A percentile compares a stretch with the other conserved stretches of the same genome.
These are phyloP conservation scores for Myrica gale DNA, from an alignment of 306 rosid genomes.

Conservation along the genomic window DNA sequence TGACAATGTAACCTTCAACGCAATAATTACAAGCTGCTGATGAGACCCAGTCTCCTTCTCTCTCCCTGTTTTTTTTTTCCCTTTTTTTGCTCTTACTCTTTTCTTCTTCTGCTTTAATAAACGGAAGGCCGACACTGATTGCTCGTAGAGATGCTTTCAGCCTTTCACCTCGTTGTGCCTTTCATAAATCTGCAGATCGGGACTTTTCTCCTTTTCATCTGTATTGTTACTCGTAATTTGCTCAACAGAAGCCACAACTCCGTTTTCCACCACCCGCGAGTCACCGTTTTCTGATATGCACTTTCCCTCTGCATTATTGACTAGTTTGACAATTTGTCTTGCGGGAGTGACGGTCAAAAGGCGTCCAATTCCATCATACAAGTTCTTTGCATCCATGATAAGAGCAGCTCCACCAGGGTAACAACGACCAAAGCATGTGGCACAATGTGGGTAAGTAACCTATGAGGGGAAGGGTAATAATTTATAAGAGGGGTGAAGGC, in stretches of 20 bases:
- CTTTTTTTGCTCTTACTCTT: background rate
- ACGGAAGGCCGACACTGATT: background rate
- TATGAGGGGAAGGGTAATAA: constrained; percentile 23
- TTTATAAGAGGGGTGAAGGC: constrained; percentile 19
- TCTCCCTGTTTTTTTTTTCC: background rate
- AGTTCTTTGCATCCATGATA: constrained; percentile 67
- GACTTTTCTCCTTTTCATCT: constrained; percentile 35
- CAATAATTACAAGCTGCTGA: constrained; percentile 23
- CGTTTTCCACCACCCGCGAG: constrained; percentile 54
- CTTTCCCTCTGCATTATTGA: constrained; percentile 46
- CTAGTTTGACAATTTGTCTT: constrained; percentile 66
- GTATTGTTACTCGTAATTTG: constrained; percentile 35
- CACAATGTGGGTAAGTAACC: constrained; percentile 87
- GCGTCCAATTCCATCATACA: constrained; percentile 71
- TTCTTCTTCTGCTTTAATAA: background rate
- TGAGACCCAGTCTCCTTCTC: background rate
- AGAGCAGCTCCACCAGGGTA: constrained; percentile 74
- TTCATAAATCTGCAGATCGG: constrained; percentile 36
- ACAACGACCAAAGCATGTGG: constrained; percentile 94
- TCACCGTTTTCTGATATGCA: constrained; percentile 55
- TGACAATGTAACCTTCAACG: background rate
- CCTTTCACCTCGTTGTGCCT: constrained; percentile 36
- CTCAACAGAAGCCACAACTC: constrained; percentile 44
- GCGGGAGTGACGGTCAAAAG: constrained; percentile 60
- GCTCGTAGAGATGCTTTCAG: constrained; percentile 36